A percentile compares a stretch with the other conserved stretches of the same genome.
Conservation (phyloP, 2,329 filamentous ascomycete species). For the Cordyceps cateniannulata region DNA sequence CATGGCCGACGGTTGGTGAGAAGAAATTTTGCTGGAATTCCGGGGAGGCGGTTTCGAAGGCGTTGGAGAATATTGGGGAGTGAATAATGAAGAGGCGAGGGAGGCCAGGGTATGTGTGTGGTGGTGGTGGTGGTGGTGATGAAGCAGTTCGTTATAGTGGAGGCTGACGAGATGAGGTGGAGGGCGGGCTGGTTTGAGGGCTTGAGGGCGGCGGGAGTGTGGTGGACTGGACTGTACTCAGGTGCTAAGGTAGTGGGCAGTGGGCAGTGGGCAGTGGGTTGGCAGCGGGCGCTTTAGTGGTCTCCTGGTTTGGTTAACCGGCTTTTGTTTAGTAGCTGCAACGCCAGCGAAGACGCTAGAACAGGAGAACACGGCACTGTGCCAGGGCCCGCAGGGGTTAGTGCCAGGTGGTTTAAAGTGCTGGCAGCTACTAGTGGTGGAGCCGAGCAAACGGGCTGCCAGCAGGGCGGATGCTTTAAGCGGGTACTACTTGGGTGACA, state of each 20-base stretch:
- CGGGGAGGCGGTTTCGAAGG: neutral
- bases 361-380: neutral
- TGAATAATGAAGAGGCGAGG: neutral
- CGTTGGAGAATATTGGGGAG: constrained; percentile 2
- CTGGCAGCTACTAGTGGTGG: constrained; percentile 1
- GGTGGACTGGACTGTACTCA: too few species aligned
- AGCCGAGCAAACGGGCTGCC: neutral
- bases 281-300: neutral
- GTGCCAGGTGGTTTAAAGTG: constrained; percentile 8
- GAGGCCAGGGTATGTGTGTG: neutral
- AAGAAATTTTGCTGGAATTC: neutral
- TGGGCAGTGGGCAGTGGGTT: neutral
- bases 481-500: neutral
- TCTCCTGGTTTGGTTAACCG: neutral
- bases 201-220: neutral
- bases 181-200: neutral
- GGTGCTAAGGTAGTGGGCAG: too few species aligned
- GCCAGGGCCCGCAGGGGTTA: neutral
- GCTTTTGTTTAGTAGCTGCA: neutral
- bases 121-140: neutral
- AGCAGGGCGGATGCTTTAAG: neutral
- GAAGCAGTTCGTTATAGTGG: constrained; percentile 6
- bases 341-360: constrained; percentile 1
- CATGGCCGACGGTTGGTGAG: neutral
- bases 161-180: neutral